Evolutionary conservation across 257 asterid genomes (phyloP).

Genomic region (Schizonepeta tenuifolia): DNA sequence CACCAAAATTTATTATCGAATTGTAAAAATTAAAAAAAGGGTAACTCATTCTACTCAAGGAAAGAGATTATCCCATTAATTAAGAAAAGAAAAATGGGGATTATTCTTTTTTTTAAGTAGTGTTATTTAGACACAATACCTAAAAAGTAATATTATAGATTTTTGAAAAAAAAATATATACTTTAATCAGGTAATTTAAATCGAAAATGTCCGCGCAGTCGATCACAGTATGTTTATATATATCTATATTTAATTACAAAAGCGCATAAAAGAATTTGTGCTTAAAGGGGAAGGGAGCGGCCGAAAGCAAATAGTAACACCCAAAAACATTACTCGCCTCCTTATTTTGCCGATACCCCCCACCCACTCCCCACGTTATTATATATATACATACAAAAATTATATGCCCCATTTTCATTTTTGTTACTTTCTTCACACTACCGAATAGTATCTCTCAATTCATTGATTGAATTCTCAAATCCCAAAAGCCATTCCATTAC

Average conservation of each 20-base stretch:
- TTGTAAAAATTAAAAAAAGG: no score
- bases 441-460: neutral
- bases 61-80: no score
- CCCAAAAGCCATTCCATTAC: conserved; percentile 16
- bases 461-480: conserved; percentile 28
- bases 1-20: no score
- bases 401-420: conserved; percentile 27
- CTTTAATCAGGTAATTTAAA: no score
- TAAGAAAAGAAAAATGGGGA: neutral
- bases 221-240: no score
- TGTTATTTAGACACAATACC: no score
- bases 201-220: no score
- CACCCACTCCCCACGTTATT: neutral
- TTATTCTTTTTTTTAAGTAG: neutral
- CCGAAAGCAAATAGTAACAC: conserved; percentile 36
- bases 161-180: no score
- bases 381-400: conserved; percentile 34
- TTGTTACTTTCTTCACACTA: conserved; percentile 20
- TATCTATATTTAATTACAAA: conserved; percentile 7
- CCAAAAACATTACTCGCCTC: conserved; percentile 24
- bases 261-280: neutral
- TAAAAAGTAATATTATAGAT: no score
- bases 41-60: no score
- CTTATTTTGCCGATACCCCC: conserved; percentile 11
- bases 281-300: neutral